Evolutionary conservation across 108 stramenopile species (phyloP).

Genomic region (Fistulifera solaris): DNA sequence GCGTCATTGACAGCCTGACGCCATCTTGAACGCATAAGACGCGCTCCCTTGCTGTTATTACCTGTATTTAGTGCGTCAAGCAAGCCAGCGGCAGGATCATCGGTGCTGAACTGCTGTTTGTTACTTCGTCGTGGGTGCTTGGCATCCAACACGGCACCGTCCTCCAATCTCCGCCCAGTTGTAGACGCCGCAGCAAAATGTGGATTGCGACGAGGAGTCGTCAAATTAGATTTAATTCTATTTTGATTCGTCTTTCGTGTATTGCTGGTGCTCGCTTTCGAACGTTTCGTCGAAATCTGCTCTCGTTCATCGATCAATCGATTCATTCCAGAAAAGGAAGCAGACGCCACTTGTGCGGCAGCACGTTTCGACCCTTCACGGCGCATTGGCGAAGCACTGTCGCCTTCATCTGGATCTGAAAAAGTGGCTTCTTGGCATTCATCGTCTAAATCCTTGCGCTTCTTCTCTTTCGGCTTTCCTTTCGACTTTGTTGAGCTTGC

Average conservation of each 20-base stretch:
- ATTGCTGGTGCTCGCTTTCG: constrained; percentile 12
- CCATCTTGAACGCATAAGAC: constrained; percentile 64
- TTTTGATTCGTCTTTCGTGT: not conserved
- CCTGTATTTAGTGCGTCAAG: constrained; percentile 42
- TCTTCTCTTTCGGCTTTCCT: not conserved
- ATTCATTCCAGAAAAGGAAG: constrained; percentile 38
- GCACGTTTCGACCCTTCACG: constrained; percentile 1
- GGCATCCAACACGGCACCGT: constrained; percentile 23
- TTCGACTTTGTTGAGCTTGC: not conserved
- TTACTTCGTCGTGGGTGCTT: not conserved
- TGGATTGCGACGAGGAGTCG: constrained; percentile 2
- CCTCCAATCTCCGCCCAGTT: constrained; percentile 34
- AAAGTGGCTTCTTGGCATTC: not conserved
- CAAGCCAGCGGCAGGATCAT: constrained; percentile 56
- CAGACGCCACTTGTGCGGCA: constrained; percentile 36
- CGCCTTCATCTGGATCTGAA: not conserved
- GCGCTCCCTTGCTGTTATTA: constrained; percentile 34
- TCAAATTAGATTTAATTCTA: constrained; percentile 1
- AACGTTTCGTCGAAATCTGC: constrained; percentile 10
- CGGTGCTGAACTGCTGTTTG: constrained; percentile 4
- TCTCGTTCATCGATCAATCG: constrained; percentile 32
- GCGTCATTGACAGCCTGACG: constrained; percentile 64
- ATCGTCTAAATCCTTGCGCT: not conserved
- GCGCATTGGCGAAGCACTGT: not conserved
- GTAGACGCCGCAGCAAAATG: constrained; percentile 21